These are phyloP conservation scores for Acacia acuminata DNA, from an alignment of 306 rosid species.

Conservation along the genomic window DNA sequence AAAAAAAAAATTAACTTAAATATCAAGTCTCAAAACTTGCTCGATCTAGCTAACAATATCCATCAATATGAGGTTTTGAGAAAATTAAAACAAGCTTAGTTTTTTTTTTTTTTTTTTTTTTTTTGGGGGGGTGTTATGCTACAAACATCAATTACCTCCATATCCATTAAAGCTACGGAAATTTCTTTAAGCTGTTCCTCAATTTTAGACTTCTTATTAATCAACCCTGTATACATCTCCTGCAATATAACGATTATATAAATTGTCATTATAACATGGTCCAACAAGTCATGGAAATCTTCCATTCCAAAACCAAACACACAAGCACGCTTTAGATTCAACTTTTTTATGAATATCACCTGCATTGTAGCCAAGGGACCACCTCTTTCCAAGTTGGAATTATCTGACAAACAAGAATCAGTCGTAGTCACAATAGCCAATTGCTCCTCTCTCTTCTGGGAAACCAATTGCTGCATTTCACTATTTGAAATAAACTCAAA, in stretches of 20 bases:
- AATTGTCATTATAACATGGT: background rate
- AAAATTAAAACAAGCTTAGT: background rate
- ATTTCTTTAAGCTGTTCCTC: slow-evolving; percentile 65
- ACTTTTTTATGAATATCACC: slow-evolving; percentile 48
- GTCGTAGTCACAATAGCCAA: slow-evolving; percentile 42
- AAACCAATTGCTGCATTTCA: slow-evolving; percentile 37
- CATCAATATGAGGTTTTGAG: background rate
- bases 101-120: too few relatives aligned
- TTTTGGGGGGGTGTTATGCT: background rate
- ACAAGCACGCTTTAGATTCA: background rate
- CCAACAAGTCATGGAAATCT: background rate
- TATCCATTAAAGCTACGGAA: slow-evolving; percentile 41
- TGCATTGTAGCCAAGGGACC: slow-evolving; percentile 39
- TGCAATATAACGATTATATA: slow-evolving; percentile 22
- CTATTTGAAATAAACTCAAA: slow-evolving; percentile 36
- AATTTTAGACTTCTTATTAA: slow-evolving; percentile 47
- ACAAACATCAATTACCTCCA: slow-evolving; percentile 62
- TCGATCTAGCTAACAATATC: background rate
- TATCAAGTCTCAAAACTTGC: background rate
- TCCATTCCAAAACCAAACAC: background rate
- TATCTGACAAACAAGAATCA: slow-evolving; percentile 39
- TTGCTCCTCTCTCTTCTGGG: slow-evolving; percentile 49
- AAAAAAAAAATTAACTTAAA: too few relatives aligned
- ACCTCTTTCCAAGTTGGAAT: slow-evolving; percentile 41
- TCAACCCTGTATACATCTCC: slow-evolving; percentile 55